Base-by-base conservation (phyloP, 2,329 filamentous ascomycete genomes). In the Cladosporium sp. region DNA sequence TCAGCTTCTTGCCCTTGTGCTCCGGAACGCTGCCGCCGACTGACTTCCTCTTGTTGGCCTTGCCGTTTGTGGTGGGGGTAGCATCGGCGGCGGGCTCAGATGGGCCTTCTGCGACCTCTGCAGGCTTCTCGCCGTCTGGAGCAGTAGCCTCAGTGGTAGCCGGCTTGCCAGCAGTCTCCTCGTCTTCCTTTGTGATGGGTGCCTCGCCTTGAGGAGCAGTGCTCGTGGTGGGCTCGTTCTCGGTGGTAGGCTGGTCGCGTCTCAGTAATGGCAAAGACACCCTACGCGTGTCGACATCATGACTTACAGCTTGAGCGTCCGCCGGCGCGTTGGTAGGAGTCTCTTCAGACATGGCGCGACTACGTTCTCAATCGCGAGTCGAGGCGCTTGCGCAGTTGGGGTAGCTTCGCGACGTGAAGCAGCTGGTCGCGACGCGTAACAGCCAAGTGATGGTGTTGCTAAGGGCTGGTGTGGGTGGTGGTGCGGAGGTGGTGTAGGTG, bases 1-100 rank as follows among this genome's bases (percentile, higher is more conserved):
- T 94, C 62, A 92, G 80, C 74, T 92, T 92, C 80, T 92, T 92
- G 67, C 76, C 80, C 76, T 89, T 92, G 74, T 85, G 79, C 64
- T 88, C 85, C 9, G 88, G 77, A 17, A 80, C 81, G 30, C 8
- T 12, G 43, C 82, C 83, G 58, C 81, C 81, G 42, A 80, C 80
- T 22, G 90, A 95, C 82, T 94, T 72, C 58, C 70, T 62, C 69
- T 73, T 73, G 64, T 70, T 70, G 58, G 70, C 67, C 61, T 73
- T 73, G 47, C 57, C 50, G 60, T 58, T 59, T 25, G 66, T 61
- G 6, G 65, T 63, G 12, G 68, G 66, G 17, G 69, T 67, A 19
- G 63, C 62, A 45, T 61, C 63, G 47, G 54, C 64, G 42, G 61
- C 64, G 6, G 61, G 52, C 36, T 61, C 59, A 58, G 59, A 56